Evolutionary conservation across 106 monocot species (phyloP), one percentile per base, ranked within the genome.

Genomic region (Dioscorea alata): DNA sequence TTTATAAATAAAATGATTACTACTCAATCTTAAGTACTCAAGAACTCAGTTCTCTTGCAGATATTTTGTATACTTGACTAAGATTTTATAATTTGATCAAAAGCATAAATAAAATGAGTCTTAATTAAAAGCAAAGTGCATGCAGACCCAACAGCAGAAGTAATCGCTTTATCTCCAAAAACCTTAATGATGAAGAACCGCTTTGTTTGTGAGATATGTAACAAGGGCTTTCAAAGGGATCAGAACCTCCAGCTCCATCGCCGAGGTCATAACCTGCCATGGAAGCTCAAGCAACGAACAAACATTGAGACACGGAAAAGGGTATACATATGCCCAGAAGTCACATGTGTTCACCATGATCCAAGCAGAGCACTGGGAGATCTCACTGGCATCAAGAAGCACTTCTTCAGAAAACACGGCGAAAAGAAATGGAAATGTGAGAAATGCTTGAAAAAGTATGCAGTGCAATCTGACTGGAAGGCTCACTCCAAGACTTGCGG

Each of bases 371-470:
- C 91, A 0, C 82, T 91, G 23, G 91, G 91, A 12, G 91, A 91
- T 68, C 82, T 91, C 59, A 87, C 91, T 6, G 91, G 91, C 4
- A 85, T 91, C 77, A 91, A 91, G 79, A 91, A 91, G 75, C 91
- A 91, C 78, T 91, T 77, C 75, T 80, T 72, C 75, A 57, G 91
- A 42, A 91, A 91, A 78, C 91, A 91, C 66, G 87, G 91, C 7
- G 87, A 91, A 84, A 91, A 91, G 84, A 91, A 82, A 54, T 91
- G 87, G 87, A 91, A 82, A 72, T 91, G 91, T 65, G 91, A 91
- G 52, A 87, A 85, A 73, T 91, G 91, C 61, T 75, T 75, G 8
- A 91, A 91, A 82, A 84, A 80, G 73, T 91, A 91, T 60, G 91
- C 91, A 1, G 87, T 91, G 13, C 84, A 84, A 53, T 87, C 84